Conservation (phyloP, 805 yeast species). For the Kodamaea fukazawae region DNA sequence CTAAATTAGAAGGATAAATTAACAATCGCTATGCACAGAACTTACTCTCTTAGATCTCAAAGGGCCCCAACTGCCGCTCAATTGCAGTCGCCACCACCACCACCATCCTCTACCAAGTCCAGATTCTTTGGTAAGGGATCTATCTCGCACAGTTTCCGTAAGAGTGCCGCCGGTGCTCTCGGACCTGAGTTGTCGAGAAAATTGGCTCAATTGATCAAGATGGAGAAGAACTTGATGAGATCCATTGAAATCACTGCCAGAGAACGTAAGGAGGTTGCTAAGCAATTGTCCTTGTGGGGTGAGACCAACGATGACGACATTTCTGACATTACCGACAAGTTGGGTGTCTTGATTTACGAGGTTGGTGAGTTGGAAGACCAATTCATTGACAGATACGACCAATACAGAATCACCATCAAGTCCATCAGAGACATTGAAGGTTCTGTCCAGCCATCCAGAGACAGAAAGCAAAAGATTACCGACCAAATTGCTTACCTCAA, state of each 20-base stretch:
- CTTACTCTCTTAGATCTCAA: constrained; percentile 72
- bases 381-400: constrained; percentile 96
- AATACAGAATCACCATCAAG: constrained; percentile 93
- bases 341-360: constrained; percentile 93
- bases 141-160: constrained; percentile 68
- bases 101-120: constrained; percentile 68
- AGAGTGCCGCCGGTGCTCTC: constrained; percentile 82
- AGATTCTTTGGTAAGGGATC: constrained; percentile 76
- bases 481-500: constrained; percentile 96
- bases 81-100: constrained; percentile 77
- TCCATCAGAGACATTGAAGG: constrained; percentile 95
- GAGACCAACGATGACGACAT: constrained; percentile 97
- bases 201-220: constrained; percentile 86
- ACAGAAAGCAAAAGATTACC: constrained; percentile 95
- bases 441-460: constrained; percentile 97
- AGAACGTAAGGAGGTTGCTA: constrained; percentile 95
- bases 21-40: constrained; percentile 62
- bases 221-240: constrained; percentile 95
- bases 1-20: not conserved
- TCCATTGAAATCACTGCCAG: constrained; percentile 88
- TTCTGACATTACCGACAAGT: constrained; percentile 93
- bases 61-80: constrained; percentile 85
- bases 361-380: constrained; percentile 98
- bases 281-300: constrained; percentile 97
- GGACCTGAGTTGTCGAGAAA: constrained; percentile 96